Conservation (phyloP, 768 basidiomycete species). For the Arthromyces matolae region DNA sequence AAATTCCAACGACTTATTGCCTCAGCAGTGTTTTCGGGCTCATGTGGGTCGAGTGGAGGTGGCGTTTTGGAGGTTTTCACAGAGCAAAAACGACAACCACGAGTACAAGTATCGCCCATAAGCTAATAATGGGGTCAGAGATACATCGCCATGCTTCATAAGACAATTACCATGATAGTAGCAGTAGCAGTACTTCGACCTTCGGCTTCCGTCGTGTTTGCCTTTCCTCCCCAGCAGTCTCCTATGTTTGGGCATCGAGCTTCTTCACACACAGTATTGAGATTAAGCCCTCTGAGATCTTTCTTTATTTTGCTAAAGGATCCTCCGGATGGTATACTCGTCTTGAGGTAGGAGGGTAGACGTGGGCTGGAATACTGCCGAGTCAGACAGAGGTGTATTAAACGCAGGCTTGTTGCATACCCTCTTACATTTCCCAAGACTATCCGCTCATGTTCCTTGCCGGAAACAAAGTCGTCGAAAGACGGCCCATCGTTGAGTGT, state of each 20-base stretch:
- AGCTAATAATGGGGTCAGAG: constrained; percentile 47
- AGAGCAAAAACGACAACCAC: constrained; percentile 96
- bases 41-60: constrained; percentile 89
- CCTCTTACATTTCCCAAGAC: constrained; percentile 68
- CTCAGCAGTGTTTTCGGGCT: constrained; percentile 97
- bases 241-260: constrained; percentile 99
- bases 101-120: constrained; percentile 98
- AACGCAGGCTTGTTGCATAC: constrained; percentile 30
- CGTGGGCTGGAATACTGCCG: constrained; percentile 55
- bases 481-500: constrained; percentile 63
- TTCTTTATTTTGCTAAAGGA: constrained; percentile 93
- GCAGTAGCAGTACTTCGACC: constrained; percentile 87
- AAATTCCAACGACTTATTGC: constrained; percentile 97
- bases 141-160: background rate
- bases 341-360: constrained; percentile 85
- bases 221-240: constrained; percentile 97
- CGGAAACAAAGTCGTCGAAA: constrained; percentile 80
- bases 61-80: constrained; percentile 91
- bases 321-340: constrained; percentile 82
- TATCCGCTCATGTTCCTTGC: constrained; percentile 51
- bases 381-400: background rate
- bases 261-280: constrained; percentile 98
- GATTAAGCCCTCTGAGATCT: constrained; percentile 83
- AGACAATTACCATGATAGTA: constrained; percentile 84
- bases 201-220: constrained; percentile 59